These are phyloP conservation scores for Phytophthora agathidicida DNA, from an alignment of 352 stramenopile genomes.

Conservation along the genomic window DNA sequence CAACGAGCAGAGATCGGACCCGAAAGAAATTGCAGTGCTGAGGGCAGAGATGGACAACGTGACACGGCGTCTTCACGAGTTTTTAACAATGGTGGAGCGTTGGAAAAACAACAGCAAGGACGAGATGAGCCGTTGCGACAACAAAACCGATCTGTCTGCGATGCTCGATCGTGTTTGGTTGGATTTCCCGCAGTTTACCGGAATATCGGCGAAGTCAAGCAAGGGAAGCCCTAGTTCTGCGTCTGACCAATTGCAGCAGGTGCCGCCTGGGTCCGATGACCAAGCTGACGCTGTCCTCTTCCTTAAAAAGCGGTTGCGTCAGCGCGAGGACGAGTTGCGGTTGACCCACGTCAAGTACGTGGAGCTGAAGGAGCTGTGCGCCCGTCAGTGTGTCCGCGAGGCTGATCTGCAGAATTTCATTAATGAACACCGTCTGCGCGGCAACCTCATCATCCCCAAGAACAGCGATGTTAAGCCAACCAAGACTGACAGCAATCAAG, in stretches of 20 bases:
- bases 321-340: constrained; percentile 65
- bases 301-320: constrained; percentile 61
- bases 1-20: constrained; percentile 3
- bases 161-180: constrained; percentile 58
- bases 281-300: constrained; percentile 46
- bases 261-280: constrained; percentile 1
- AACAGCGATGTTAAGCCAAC: constrained; percentile 18
- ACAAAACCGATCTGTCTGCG: constrained; percentile 32
- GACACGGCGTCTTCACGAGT: constrained; percentile 45
- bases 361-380: constrained; percentile 79
- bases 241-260: constrained; percentile 10
- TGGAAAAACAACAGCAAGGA: constrained; percentile 64
- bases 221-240: constrained; percentile 8
- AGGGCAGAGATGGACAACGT: constrained; percentile 50
- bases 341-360: constrained; percentile 70
- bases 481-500: constrained; percentile 24
- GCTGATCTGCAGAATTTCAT: constrained; percentile 83
- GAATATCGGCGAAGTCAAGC: constrained; percentile 1
- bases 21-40: constrained; percentile 16
- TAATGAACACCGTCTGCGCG: constrained; percentile 77
- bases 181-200: constrained; percentile 59
- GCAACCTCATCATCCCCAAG: constrained; percentile 67
- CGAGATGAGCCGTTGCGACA: constrained; percentile 40
- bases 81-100: constrained; percentile 49
- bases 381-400: constrained; percentile 76